A percentile compares a stretch with the other conserved stretches of the same genome.
phyloP scores from a whole-genome alignment of 2,329 filamentous ascomycete species.

The Neofusicoccum umdonicola region DNA sequence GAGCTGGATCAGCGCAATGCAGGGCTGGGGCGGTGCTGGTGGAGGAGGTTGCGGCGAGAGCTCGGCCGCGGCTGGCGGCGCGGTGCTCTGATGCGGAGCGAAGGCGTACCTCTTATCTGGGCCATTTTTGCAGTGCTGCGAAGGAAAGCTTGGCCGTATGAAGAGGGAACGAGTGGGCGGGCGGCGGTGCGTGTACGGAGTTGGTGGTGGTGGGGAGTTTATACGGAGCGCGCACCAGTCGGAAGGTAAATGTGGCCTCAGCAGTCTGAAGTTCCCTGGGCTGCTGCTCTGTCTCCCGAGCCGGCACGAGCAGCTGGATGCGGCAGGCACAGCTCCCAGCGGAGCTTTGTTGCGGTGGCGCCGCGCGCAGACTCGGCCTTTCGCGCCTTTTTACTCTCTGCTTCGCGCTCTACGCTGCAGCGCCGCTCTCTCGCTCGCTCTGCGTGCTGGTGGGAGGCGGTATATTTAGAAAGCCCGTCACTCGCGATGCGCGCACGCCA shows the following conservation, averaged over 20 bases:
- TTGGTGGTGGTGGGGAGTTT: neutral
- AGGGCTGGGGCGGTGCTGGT: too few species aligned
- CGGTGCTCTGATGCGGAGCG: neutral
- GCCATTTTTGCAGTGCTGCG: slow-evolving; percentile 16
- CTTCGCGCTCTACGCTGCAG: neutral
- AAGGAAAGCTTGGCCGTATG: slow-evolving; percentile 17
- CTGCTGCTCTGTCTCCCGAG: neutral
- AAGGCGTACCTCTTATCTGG: slow-evolving; percentile 8
- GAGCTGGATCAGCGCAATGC: neutral
- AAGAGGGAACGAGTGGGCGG: neutral
- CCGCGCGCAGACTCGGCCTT: neutral
- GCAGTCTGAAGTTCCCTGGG: neutral
- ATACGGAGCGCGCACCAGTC: neutral
- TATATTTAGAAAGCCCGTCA: slow-evolving; percentile 10
- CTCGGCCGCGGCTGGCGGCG: slow-evolving; percentile 6
- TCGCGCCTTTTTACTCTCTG: neutral
- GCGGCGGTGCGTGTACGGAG: slow-evolving; percentile 6
- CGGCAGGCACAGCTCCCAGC: too few species aligned
- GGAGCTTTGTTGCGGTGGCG: slow-evolving; percentile 1
- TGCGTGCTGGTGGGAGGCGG: slow-evolving; percentile 1
- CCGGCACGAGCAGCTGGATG: neutral
- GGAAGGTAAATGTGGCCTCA: neutral
- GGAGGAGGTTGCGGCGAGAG: neutral
- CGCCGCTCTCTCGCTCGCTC: neutral
- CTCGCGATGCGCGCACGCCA: slow-evolving; percentile 10